Evolutionary conservation across 148 eudicot genomes (phyloP).

Genomic region (Vaccinium darrowii): DNA sequence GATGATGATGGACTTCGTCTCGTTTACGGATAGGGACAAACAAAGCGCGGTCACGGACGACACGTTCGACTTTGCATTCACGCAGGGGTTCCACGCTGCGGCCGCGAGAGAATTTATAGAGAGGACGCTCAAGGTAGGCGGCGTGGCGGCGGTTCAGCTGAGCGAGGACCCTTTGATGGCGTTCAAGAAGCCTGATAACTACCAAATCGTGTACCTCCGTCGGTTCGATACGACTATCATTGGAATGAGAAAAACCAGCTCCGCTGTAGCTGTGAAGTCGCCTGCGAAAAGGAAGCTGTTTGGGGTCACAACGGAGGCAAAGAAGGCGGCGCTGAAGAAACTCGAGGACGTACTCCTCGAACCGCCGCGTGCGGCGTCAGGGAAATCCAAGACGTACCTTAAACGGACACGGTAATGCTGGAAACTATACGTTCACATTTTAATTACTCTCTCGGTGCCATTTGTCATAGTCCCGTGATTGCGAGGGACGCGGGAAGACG

Average conservation of each 20-base stretch:
- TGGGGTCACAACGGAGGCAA: conserved; percentile 34
- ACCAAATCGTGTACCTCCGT: conserved; percentile 41
- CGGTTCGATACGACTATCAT: conserved; percentile 24
- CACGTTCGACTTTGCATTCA: conserved; percentile 40
- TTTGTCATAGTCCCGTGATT: too few species aligned
- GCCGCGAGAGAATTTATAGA: conserved; percentile 24
- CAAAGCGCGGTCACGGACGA: conserved; percentile 31
- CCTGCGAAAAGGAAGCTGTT: conserved; percentile 27
- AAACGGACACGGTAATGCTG: conserved; percentile 39
- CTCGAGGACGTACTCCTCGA: conserved; percentile 65
- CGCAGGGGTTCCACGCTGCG: conserved; percentile 15
- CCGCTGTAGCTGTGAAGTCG: not conserved
- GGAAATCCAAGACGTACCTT: conserved; percentile 40
- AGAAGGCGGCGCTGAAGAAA: conserved; percentile 44
- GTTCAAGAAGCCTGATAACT: conserved; percentile 33
- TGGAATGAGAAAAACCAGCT: conserved; percentile 32
- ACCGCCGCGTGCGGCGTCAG: conserved; percentile 48
- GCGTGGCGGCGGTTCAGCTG: conserved; percentile 32
- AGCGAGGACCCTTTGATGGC: conserved; percentile 17
- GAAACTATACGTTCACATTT: too few species aligned
- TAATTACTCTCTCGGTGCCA: too few species aligned
- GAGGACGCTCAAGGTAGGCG: conserved; percentile 44
- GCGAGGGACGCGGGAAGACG: too few species aligned
- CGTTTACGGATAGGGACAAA: conserved; percentile 13
- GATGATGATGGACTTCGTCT: conserved; percentile 20